Percentiles rank a stretch among this genome's conserved stretches.
These are phyloP conservation scores for Penicillium goetzii DNA, from an alignment of 495 filamentous ascomycete genomes.

Conservation along the genomic window DNA sequence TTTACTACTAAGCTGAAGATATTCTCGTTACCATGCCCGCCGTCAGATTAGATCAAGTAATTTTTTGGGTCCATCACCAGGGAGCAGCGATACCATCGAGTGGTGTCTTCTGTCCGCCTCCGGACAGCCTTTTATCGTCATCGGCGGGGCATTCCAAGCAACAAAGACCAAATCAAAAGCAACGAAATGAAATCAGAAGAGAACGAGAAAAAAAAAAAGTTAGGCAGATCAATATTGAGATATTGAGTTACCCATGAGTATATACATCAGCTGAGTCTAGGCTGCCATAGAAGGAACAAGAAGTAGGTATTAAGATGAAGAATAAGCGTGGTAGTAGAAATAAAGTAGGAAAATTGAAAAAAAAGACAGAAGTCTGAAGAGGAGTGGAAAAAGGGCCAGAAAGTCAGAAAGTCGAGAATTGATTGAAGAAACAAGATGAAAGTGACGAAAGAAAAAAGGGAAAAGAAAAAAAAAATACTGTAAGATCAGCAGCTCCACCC, in stretches of 20 bases:
- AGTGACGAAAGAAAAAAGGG: slow-evolving; percentile 29
- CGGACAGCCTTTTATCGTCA: slow-evolving; percentile 50
- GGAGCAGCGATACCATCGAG: slow-evolving; percentile 46
- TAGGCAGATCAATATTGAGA: background rate
- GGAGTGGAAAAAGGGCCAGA: too few relatives aligned
- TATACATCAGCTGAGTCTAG: background rate
- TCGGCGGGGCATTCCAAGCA: slow-evolving; percentile 24
- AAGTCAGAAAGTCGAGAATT: background rate
- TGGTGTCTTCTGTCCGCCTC: slow-evolving; percentile 41
- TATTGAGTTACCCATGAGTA: background rate
- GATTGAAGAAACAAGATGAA: slow-evolving; percentile 14
- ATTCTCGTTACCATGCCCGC: slow-evolving; percentile 3
- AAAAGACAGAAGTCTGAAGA: slow-evolving; percentile 12
- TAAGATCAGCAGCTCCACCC: slow-evolving; percentile 14
- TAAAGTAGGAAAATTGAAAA: slow-evolving; percentile 11
- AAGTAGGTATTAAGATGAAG: slow-evolving; percentile 6
- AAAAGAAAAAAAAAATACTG: slow-evolving; percentile 26
- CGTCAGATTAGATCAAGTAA: slow-evolving; percentile 65
- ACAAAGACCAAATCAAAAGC: slow-evolving; percentile 11
- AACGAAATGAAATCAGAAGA: slow-evolving; percentile 4
- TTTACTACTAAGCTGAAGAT: background rate
- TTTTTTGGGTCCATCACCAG: slow-evolving; percentile 52
- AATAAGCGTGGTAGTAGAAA: background rate
- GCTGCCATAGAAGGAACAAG: slow-evolving; percentile 1
- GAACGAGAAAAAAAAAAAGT: background rate